A percentile compares a stretch with the other conserved stretches of the same genome.
These are phyloP conservation scores for Lagenidium giganteum DNA, from an alignment of 352 stramenopile genomes.

Conservation along the genomic window DNA sequence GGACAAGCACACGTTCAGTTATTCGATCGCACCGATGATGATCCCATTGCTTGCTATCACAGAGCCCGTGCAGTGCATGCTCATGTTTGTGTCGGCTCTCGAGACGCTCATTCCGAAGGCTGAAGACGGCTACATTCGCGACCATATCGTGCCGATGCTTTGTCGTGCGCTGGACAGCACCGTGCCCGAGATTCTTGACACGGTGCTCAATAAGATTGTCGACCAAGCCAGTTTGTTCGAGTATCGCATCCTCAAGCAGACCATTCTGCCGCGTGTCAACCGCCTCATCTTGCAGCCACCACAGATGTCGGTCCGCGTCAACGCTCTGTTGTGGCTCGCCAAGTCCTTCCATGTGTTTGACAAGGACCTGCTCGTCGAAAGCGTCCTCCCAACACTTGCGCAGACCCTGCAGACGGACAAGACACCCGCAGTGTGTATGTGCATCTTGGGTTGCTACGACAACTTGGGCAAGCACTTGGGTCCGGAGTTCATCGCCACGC, in stretches of 20 bases:
- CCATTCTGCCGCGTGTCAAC: slow-evolving; percentile 82
- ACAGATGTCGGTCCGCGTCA: slow-evolving; percentile 81
- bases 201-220: slow-evolving; percentile 85
- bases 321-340: slow-evolving; percentile 78
- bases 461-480: slow-evolving; percentile 85
- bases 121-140: slow-evolving; percentile 84
- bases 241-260: slow-evolving; percentile 85
- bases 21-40: slow-evolving; percentile 79
- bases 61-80: slow-evolving; percentile 87
- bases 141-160: slow-evolving; percentile 86
- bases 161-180: slow-evolving; percentile 79
- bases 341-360: slow-evolving; percentile 89
- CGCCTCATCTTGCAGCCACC: slow-evolving; percentile 82
- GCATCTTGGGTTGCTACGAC: slow-evolving; percentile 84
- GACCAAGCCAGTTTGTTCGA: slow-evolving; percentile 85
- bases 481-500: slow-evolving; percentile 75
- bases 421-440: slow-evolving; percentile 83
- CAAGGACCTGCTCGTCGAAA: slow-evolving; percentile 82
- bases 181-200: slow-evolving; percentile 83
- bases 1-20: slow-evolving; percentile 79
- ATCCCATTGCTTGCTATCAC: slow-evolving; percentile 72
- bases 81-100: slow-evolving; percentile 87
- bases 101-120: slow-evolving; percentile 80
- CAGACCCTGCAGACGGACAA: slow-evolving; percentile 78
- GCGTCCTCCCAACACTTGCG: slow-evolving; percentile 67